Conservation (phyloP, 495 filamentous ascomycete species). For the Penicillium diatomitis region DNA sequence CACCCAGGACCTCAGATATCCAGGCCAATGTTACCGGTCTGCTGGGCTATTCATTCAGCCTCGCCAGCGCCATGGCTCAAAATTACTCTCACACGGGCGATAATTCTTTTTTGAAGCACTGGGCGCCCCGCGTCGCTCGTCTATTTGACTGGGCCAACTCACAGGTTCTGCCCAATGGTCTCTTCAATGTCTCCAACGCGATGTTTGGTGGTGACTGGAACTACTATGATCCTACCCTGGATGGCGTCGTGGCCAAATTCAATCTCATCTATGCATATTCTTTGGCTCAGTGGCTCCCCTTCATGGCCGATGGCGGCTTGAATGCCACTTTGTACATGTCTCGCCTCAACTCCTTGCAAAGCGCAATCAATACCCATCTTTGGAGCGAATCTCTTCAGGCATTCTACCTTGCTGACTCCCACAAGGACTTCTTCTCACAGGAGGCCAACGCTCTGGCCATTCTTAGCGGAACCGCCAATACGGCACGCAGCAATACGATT, state of each 20-base stretch:
- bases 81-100: slow-evolving; percentile 13
- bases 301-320: slow-evolving; percentile 5
- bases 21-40: slow-evolving; percentile 15
- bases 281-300: slow-evolving; percentile 5
- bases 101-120: not conserved
- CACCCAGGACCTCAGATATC: not conserved
- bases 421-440: slow-evolving; percentile 9
- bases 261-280: slow-evolving; percentile 15
- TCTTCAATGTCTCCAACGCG: slow-evolving; percentile 11
- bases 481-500: not conserved
- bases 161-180: slow-evolving; percentile 10
- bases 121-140: slow-evolving; percentile 7
- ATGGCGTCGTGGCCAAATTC: slow-evolving; percentile 12
- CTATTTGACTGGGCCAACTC: slow-evolving; percentile 15
- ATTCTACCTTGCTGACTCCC: slow-evolving; percentile 3
- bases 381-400: slow-evolving; percentile 7
- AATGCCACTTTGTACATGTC: slow-evolving; percentile 5
- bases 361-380: slow-evolving; percentile 11
- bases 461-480: slow-evolving; percentile 5
- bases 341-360: slow-evolving; percentile 7
- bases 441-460: slow-evolving; percentile 15
- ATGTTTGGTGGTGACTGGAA: slow-evolving; percentile 15
- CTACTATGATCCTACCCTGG: slow-evolving; percentile 13
- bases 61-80: slow-evolving; percentile 9
- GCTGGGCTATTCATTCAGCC: slow-evolving; percentile 15